These are phyloP conservation scores for Lathyrus tuberosus DNA, from an alignment of 306 rosid genomes.

Conservation along the genomic window DNA sequence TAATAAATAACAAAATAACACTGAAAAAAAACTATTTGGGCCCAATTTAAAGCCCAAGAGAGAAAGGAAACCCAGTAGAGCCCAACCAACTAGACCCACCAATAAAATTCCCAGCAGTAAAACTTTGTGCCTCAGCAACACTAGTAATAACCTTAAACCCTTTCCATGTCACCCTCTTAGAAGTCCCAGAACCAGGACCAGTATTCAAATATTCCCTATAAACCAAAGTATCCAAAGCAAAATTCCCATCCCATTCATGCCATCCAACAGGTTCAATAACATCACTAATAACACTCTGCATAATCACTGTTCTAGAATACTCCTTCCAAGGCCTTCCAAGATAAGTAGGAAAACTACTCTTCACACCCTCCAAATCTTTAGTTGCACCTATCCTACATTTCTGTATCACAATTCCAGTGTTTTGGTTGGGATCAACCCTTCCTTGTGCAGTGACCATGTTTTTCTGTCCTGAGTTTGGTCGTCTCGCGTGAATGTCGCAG, in stretches of 20 bases:
- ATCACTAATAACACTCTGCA: constrained; percentile 60
- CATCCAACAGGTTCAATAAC: constrained; percentile 78
- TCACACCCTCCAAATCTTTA: constrained; percentile 51
- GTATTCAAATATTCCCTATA: constrained; percentile 73
- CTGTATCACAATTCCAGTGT: constrained; percentile 89
- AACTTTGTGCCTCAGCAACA: constrained; percentile 65
- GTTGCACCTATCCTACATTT: constrained; percentile 79
- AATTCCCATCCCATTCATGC: constrained; percentile 73
- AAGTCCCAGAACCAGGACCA: constrained; percentile 71
- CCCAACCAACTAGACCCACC: constrained; percentile 70
- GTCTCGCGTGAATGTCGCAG: constrained; percentile 82
- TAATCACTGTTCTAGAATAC: constrained; percentile 79
- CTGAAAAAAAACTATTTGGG: not conserved
- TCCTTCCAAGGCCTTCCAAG: constrained; percentile 94
- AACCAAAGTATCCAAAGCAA: constrained; percentile 69
- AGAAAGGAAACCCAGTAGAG: constrained; percentile 71
- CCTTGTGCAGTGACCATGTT: constrained; percentile 96
- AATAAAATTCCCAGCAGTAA: constrained; percentile 61
- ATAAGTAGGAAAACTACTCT: constrained; percentile 56
- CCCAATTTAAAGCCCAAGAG: constrained; percentile 62
- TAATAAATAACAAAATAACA: not conserved
- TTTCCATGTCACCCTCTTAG: constrained; percentile 71
- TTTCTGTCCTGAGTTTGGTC: constrained; percentile 75
- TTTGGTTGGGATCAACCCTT: constrained; percentile 82
- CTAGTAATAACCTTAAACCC: constrained; percentile 67